Conservation (phyloP, 306 rosid genomes). For the Medicago lupulina region DNA sequence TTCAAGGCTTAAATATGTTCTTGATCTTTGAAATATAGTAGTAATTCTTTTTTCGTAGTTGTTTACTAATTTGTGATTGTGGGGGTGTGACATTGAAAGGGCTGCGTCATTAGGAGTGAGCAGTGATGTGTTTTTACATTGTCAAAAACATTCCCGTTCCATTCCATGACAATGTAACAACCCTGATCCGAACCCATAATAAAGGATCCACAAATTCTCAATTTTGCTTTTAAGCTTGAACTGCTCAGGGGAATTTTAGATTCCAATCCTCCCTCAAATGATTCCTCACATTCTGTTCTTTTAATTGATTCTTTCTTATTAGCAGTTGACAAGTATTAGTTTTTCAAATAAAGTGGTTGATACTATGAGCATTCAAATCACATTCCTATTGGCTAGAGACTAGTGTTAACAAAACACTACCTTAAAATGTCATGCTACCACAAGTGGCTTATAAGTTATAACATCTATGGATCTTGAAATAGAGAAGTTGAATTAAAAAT, state of each 20-base stretch:
- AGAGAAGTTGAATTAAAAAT: slow-evolving; percentile 15
- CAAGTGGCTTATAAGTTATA: slow-evolving; percentile 7
- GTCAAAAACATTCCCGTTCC: neutral
- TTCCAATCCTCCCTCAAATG: slow-evolving; percentile 15
- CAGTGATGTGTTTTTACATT: neutral
- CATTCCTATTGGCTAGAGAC: slow-evolving; percentile 2
- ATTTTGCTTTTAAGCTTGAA: slow-evolving; percentile 15
- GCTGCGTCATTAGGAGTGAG: neutral
- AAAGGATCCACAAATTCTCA: slow-evolving; percentile 6
- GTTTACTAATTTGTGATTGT: neutral
- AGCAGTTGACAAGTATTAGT: neutral
- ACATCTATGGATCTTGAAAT: neutral
- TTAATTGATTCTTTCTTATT: neutral
- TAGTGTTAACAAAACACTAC: slow-evolving; percentile 24
- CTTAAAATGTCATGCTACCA: slow-evolving; percentile 9
- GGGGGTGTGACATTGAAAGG: neutral
- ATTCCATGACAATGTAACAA: neutral
- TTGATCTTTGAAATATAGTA: neutral
- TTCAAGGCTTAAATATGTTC: neutral
- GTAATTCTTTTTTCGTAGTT: neutral
- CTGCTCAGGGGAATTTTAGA: slow-evolving; percentile 19
- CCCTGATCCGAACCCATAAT: too few species aligned
- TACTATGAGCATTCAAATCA: neutral
- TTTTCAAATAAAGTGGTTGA: slow-evolving; percentile 12
- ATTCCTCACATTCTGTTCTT: slow-evolving; percentile 22